Base-by-base conservation (phyloP, 2,329 filamentous ascomycete genomes). In the Trichoderma aggressivum region DNA sequence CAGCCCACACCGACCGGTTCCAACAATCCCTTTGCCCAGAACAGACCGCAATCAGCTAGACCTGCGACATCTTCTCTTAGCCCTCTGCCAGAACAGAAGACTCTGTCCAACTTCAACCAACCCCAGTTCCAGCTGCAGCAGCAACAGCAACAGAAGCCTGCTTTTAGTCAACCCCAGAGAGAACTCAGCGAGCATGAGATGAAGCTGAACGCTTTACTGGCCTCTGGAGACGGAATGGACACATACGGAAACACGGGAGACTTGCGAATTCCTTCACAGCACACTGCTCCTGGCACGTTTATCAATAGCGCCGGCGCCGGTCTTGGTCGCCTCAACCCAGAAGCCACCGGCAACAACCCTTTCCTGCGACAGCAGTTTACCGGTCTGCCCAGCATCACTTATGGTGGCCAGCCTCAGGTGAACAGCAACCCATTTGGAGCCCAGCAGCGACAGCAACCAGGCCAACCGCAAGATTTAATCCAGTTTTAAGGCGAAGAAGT, bases 231-330 rank as follows among this genome's bases (percentile, higher is more conserved):
- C 71, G 96, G 96, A 28, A 92, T 97, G 85, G 96, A 99, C 79
- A 99, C 96, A 0, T 99, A 97, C 80, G 96, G 96, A 74, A 99
- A 99, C 80, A 93, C 93, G n/a, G 96, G 96, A 75, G 93, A 98
- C 74, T 86, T 97, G 60, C 94, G 96, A 81, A 97, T 99, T 74
- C 96, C 96, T 1, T 91, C 96, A 2, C 96, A 99, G 80, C 96
- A 99, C 81, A 99, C 96, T 0, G 94, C 96, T 1, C 96, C 96
- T 0, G 96, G 95, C 30, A 97, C 93, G 0, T 99, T 98, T 80
- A 91, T 99, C 83, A 99, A 99, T 83, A 97, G 93, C 72, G 94
- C 96, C 7, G 96, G 96, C 63, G 86, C 91, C 47, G 93, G 93
- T n/a, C 83, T 93, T 71, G 89, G 89, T 75, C 88, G 88, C 71